These are phyloP conservation scores for Panicum miliaceum DNA, from an alignment of 176 grass and related monocot genomes.

Conservation along the genomic window DNA sequence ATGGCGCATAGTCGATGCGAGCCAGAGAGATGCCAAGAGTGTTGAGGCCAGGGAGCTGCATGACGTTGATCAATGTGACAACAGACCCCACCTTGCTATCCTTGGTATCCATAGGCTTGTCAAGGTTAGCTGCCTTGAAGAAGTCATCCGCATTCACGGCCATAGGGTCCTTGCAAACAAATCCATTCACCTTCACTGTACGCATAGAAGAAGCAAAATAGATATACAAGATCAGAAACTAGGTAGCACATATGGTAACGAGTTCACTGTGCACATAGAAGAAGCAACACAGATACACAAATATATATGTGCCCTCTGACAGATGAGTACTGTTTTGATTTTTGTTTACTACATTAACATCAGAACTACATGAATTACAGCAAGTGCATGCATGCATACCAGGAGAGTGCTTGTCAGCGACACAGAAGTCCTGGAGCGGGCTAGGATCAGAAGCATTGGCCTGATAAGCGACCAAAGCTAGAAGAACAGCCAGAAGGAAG, in stretches of 20 bases:
- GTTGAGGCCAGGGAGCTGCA: too few species aligned
- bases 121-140: too few species aligned
- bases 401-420: slow-evolving; percentile 13
- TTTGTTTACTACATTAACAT: not conserved
- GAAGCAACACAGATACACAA: too few species aligned
- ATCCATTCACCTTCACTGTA: slow-evolving; percentile 21
- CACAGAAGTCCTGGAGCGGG: slow-evolving; percentile 38
- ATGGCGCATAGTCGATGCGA: not conserved
- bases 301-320: too few species aligned
- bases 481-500: not conserved
- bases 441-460: slow-evolving; percentile 26
- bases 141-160: too few species aligned
- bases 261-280: not conserved
- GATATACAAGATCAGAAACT: not conserved
- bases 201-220: not conserved
- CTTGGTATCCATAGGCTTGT: too few species aligned
- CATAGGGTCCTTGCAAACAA: slow-evolving; percentile 11
- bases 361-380: not conserved
- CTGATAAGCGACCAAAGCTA: not conserved
- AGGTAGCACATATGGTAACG: not conserved
- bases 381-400: not conserved
- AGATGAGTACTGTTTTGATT: not conserved
- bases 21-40: too few species aligned
- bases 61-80: too few species aligned
- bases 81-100: too few species aligned